phyloP scores from a whole-genome alignment of 805 yeast genomes.

The Metschnikowia picachoensis region DNA sequence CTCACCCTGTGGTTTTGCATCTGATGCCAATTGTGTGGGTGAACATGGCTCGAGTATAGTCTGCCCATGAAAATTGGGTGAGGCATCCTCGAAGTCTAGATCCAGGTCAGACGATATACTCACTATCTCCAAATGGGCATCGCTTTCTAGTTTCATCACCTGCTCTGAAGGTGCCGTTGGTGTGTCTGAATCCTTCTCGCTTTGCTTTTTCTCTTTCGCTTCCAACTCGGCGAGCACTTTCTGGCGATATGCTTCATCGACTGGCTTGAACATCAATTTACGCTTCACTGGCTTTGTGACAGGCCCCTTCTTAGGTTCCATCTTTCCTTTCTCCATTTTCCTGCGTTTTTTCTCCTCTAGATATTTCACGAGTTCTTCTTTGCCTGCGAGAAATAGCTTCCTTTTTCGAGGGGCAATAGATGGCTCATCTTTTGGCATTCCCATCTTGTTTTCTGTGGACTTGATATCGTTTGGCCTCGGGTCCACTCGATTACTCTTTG shows the following conservation, averaged over 20 bases:
- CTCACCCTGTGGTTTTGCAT: too few species aligned
- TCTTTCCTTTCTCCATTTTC: background rate
- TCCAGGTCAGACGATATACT: conserved; percentile 3
- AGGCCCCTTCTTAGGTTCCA: background rate
- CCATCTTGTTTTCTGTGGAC: background rate
- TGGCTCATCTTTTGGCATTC: background rate
- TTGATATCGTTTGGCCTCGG: background rate
- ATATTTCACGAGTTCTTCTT: conserved; percentile 7
- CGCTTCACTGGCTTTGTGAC: background rate
- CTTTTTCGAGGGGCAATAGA: background rate
- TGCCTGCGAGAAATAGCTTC: conserved; percentile 3
- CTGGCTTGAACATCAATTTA: conserved; percentile 8
- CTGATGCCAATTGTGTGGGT: background rate
- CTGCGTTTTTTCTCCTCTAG: conserved; percentile 4
- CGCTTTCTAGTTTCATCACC: background rate
- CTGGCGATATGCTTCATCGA: conserved; percentile 9
- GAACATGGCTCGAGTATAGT: background rate
- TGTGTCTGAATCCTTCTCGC: background rate
- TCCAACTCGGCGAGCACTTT: background rate
- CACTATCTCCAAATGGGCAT: background rate
- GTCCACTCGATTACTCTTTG: too few species aligned
- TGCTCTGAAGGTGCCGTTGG: background rate
- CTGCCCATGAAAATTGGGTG: background rate
- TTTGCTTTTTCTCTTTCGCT: background rate
- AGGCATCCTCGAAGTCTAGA: conserved; percentile 4